Percentiles rank a stretch among this genome's conserved stretches.
Conservation (phyloP, 768 basidiomycete genomes). For the Fistulinella prunicolor region DNA sequence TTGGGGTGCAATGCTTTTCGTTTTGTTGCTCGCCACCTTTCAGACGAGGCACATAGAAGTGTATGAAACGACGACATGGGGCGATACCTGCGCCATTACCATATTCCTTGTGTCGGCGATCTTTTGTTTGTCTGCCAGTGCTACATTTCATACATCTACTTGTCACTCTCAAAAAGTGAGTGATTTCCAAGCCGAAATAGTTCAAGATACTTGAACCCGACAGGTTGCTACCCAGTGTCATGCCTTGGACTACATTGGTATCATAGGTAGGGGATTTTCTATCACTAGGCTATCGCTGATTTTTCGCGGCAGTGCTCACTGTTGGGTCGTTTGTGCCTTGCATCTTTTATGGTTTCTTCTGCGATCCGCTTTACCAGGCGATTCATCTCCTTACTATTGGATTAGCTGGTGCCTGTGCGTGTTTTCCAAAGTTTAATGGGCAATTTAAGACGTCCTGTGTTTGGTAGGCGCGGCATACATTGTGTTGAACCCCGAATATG, state of each 20-base stretch:
- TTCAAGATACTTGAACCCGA: constrained; percentile 1
- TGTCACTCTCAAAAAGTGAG: constrained; percentile 73
- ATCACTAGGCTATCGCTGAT: constrained; percentile 8
- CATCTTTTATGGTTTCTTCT: constrained; percentile 78
- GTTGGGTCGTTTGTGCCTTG: constrained; percentile 79
- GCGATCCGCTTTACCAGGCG: constrained; percentile 50
- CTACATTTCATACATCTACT: constrained; percentile 66
- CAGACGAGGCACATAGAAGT: constrained; percentile 47
- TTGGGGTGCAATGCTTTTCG: constrained; percentile 62
- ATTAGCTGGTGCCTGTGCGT: constrained; percentile 57
- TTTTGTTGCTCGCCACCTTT: constrained; percentile 52
- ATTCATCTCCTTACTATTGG: constrained; percentile 54
- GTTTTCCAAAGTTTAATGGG: neutral
- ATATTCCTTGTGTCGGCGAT: constrained; percentile 70
- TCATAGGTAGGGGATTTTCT: constrained; percentile 47
- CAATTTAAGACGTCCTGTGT: constrained; percentile 1
- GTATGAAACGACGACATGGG: constrained; percentile 56
- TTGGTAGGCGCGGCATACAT: constrained; percentile 62
- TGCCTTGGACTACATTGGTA: constrained; percentile 76
- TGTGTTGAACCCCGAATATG: constrained; percentile 76
- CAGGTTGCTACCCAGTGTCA: constrained; percentile 62
- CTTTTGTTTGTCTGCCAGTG: constrained; percentile 70
- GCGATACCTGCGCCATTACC: constrained; percentile 56
- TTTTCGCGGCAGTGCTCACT: constrained; percentile 45
- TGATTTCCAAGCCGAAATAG: neutral